Base-by-base conservation (phyloP, 345 rosid species). In the Raphanus sativus region DNA sequence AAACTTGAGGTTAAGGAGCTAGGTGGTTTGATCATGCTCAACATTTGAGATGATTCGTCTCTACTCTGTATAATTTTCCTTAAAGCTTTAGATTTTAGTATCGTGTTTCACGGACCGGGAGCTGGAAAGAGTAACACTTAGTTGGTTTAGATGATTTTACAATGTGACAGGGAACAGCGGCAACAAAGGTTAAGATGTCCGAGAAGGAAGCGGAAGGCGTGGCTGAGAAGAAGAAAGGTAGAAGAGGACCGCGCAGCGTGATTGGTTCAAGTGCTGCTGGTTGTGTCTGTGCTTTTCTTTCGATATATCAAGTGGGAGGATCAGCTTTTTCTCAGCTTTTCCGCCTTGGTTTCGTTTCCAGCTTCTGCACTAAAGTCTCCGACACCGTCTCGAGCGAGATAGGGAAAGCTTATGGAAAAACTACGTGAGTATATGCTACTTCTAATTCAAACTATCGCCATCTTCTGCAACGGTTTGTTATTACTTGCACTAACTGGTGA, bases 261-360 rank as follows among this genome's bases (percentile, higher is more conserved):
- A 86, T 95, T 83, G 99, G 99, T 78, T 95, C 99, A 67, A 95
- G 99, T 84, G 90, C 97, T 73, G 99, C 97, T 62, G 98, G 97
- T 36, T 92, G 98, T 81, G 84, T 91, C 8, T 91, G 97, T 63
- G 90, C 99, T 68, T 84, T 91, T 81, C 88, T 91, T 33, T 84
- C 92, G 0, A 91, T 90, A 75, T 84, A 79, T 75, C 87, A 89
- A 65, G 81, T 84, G 5, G 96, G 98, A 10, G 97, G 96, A 61
- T 6, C 76, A 64, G 85, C 86, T 0, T 86, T 86, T 78, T 68
- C 86, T 56, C 87, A 59, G 48, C 83, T 80, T 45, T 75, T 25
- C 91, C 86, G 65, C 36, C 93, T 95, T 28, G 99, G 99, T 1
- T 95, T 95, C 76, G 87, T 91, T 61, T 94, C 99, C 67, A 91